Evolutionary conservation across 768 basidiomycete genomes (phyloP).

Genomic region (Boletus fagicola): DNA sequence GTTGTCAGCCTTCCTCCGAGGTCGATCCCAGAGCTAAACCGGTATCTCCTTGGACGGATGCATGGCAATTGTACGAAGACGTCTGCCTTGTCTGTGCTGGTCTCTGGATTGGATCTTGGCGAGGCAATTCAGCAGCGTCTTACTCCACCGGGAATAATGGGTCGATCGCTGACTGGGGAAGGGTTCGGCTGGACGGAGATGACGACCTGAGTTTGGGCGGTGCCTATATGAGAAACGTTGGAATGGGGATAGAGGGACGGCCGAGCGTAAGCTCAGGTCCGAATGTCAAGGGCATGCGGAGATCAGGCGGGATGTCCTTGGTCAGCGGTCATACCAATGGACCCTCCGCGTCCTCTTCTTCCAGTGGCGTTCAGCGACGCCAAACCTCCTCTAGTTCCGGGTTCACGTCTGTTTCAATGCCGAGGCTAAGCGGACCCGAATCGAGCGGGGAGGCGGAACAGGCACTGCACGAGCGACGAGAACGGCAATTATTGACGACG

Average conservation of each 20-base stretch:
- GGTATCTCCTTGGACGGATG: conserved; percentile 62
- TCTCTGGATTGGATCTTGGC: conserved; percentile 73
- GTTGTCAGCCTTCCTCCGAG: conserved; percentile 35
- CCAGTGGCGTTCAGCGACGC: conserved; percentile 28
- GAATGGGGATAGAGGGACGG: conserved; percentile 72
- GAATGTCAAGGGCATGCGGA: conserved; percentile 39
- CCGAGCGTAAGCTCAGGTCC: conserved; percentile 32
- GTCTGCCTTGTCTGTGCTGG: conserved; percentile 80
- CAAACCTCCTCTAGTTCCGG: conserved; percentile 34
- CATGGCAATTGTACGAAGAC: conserved; percentile 83
- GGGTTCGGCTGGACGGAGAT: conserved; percentile 61
- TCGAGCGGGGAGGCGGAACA: conserved; percentile 10
- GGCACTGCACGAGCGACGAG: conserved; percentile 28
- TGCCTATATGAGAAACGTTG: conserved; percentile 53
- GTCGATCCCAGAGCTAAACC: conserved; percentile 37
- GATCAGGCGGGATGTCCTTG: conserved; percentile 51
- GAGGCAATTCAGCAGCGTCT: conserved; percentile 45
- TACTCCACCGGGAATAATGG: conserved; percentile 50
- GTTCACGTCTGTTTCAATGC: conserved; percentile 16
- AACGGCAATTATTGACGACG: conserved; percentile 43
- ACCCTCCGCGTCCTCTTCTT: conserved; percentile 24
- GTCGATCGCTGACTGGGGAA: conserved; percentile 51
- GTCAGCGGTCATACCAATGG: conserved; percentile 35
- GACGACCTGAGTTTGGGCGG: conserved; percentile 50
- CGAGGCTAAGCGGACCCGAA: conserved; percentile 31